These are phyloP conservation scores for Acanthamoeba sp. DNA, from an alignment of 208 protist species.

Conservation along the genomic window DNA sequence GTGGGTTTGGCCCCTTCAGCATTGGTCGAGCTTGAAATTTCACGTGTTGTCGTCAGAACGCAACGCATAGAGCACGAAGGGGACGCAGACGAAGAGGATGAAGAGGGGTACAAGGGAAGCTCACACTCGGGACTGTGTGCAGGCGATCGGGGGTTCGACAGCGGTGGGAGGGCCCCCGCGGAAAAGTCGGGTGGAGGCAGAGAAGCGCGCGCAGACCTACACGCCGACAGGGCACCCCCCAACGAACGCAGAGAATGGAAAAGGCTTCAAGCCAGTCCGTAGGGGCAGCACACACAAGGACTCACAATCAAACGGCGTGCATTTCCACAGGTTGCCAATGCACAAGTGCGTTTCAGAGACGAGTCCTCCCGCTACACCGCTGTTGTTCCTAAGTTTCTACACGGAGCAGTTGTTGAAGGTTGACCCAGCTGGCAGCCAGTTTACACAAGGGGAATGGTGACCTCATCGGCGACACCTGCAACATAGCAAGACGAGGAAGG, in stretches of 20 bases:
- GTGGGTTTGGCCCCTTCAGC: neutral
- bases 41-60: conserved; percentile 9
- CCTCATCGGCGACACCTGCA: conserved; percentile 23
- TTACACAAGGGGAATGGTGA: conserved; percentile 57
- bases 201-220: neutral
- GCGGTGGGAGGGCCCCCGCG: neutral
- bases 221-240: neutral
- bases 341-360: neutral
- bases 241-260: neutral
- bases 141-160: neutral
- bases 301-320: neutral
- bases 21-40: neutral
- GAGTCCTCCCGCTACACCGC: no score
- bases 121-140: neutral
- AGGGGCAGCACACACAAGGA: neutral
- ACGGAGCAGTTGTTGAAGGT: neutral
- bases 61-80: neutral
- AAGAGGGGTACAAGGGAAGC: neutral
- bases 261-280: neutral
- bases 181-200: neutral
- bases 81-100: neutral
- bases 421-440: neutral
- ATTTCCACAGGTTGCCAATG: conserved; percentile 58
- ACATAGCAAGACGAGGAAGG: neutral
- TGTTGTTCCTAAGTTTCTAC: no score